Evolutionary conservation across 768 basidiomycete species (phyloP).

Genomic region (Calocybe gangraenosa): DNA sequence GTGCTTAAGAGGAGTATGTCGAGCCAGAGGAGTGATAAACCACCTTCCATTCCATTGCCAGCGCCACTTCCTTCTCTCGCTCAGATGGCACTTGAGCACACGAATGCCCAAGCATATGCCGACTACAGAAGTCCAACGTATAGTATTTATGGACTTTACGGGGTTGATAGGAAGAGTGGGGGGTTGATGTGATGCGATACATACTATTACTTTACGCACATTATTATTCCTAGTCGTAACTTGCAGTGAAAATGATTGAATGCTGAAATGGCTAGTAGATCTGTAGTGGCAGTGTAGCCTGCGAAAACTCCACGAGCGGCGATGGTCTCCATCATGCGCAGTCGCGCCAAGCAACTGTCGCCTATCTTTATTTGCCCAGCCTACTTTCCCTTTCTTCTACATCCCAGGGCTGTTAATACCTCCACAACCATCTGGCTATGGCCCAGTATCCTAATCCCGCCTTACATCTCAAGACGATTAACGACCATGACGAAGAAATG

Average conservation of each 20-base stretch:
- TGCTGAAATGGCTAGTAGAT: too few relatives aligned
- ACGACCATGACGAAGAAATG: slow-evolving; percentile 38
- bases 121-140: slow-evolving; percentile 80
- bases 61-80: slow-evolving; percentile 68
- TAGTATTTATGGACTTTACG: slow-evolving; percentile 76
- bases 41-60: slow-evolving; percentile 78
- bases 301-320: neutral
- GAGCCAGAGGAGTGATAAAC: slow-evolving; percentile 48
- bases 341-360: neutral
- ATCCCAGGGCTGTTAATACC: too few relatives aligned
- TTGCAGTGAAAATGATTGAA: too few relatives aligned
- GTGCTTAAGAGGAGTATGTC: slow-evolving; percentile 5
- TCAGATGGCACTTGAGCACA: slow-evolving; percentile 72
- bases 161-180: slow-evolving; percentile 52
- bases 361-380: too few relatives aligned
- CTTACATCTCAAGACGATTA: slow-evolving; percentile 21
- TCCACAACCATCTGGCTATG: slow-evolving; percentile 10
- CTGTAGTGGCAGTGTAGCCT: too few relatives aligned
- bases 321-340: neutral
- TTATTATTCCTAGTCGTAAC: too few relatives aligned
- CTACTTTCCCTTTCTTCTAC: too few relatives aligned
- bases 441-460: slow-evolving; percentile 8
- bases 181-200: slow-evolving; percentile 7
- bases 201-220: neutral
- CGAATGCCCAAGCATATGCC: slow-evolving; percentile 55